Evolutionary conservation across 495 filamentous ascomycete species (phyloP).

Genomic region (Hypoxylon lenormandii): DNA sequence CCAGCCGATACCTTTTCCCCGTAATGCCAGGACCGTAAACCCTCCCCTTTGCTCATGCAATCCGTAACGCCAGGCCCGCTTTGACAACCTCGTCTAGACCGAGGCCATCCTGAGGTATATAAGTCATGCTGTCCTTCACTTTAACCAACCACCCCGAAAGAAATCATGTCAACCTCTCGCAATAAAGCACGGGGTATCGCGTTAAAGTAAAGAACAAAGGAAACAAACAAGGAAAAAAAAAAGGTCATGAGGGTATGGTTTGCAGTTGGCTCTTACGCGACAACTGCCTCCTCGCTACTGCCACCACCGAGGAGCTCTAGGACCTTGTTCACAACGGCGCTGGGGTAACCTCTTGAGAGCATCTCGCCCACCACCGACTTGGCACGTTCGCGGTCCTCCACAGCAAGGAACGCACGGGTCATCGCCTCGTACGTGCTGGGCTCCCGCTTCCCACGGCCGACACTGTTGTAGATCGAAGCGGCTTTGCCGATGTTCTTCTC

Average conservation of each 20-base stretch:
- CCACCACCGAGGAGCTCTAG: constrained; percentile 84
- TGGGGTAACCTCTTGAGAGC: constrained; percentile 87
- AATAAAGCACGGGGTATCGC: constrained; percentile 57
- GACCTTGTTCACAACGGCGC: constrained; percentile 90
- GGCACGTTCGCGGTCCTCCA: constrained; percentile 79
- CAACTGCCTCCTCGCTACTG: constrained; percentile 45
- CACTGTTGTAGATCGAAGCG: constrained; percentile 78
- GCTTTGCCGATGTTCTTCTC: constrained; percentile 84
- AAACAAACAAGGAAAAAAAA: constrained; percentile 38
- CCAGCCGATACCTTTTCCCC: constrained; percentile 42
- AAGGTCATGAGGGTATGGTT: not conserved
- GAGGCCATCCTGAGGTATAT: constrained; percentile 1
- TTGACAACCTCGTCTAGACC: constrained; percentile 19
- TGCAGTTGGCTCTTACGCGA: constrained; percentile 19
- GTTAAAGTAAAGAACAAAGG: constrained; percentile 50
- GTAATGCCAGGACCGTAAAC: constrained; percentile 36
- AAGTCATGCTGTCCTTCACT: constrained; percentile 38
- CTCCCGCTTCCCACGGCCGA: constrained; percentile 81
- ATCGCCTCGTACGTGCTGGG: constrained; percentile 99
- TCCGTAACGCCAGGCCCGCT: constrained; percentile 43
- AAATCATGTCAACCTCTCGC: constrained; percentile 38
- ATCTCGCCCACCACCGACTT: constrained; percentile 87
- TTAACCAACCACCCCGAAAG: constrained; percentile 43
- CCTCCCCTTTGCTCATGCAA: constrained; percentile 39
- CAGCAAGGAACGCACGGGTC: constrained; percentile 89